Percentiles rank a stretch among this genome's conserved stretches.
phyloP scores from a whole-genome alignment of 306 rosid genomes.

The Sesbania bispinosa region DNA sequence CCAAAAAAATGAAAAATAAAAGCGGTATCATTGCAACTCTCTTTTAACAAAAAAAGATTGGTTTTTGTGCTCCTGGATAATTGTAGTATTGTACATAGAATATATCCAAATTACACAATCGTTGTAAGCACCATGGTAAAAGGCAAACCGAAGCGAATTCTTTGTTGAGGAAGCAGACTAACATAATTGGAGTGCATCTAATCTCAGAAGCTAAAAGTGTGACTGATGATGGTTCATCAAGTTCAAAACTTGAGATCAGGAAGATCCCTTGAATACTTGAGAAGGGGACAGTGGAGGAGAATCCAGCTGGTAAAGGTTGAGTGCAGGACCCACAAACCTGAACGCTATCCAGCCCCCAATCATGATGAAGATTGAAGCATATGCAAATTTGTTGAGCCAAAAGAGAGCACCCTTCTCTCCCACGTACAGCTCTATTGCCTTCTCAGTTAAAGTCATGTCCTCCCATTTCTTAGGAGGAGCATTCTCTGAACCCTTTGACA shows the following conservation, averaged over 20 bases:
- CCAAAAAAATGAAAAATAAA: background rate
- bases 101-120: background rate
- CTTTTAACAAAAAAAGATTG: background rate
- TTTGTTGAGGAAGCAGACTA: background rate
- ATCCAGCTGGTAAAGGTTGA: conserved; percentile 87
- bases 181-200: background rate
- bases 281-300: conserved; percentile 64
- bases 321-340: conserved; percentile 89
- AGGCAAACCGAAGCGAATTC: background rate
- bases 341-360: conserved; percentile 86
- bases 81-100: background rate
- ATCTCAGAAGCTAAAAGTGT: background rate
- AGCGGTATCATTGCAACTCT: background rate
- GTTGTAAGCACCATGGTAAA: background rate
- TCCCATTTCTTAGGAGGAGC: conserved; percentile 77
- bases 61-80: background rate
- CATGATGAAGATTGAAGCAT: conserved; percentile 83
- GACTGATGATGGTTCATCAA: background rate
- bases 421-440: conserved; percentile 65
- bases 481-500: conserved; percentile 29
- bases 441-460: conserved; percentile 74
- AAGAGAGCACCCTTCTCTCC: conserved; percentile 87
- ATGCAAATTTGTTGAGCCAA: conserved; percentile 91
- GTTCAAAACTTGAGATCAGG: conserved; percentile 29
- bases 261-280: conserved; percentile 58